Percentiles rank a stretch among this genome's conserved stretches.
Evolutionary conservation across 2,329 filamentous ascomycete species (phyloP).

Genomic region (Mycosphaerella arachidis): DNA sequence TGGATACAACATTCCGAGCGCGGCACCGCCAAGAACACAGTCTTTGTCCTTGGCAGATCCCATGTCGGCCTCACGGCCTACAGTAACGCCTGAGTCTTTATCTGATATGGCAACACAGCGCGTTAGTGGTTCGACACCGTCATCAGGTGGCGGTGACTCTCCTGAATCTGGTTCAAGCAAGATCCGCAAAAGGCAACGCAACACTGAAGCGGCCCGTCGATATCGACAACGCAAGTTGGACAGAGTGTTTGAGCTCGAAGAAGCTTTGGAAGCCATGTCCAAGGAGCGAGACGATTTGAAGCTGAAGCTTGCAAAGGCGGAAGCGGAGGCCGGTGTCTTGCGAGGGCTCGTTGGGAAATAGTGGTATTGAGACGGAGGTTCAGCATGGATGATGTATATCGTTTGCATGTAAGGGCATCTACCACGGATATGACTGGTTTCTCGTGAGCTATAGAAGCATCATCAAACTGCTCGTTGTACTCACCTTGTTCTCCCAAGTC

Average conservation of each 20-base stretch:
- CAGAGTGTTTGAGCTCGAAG: constrained; percentile 59
- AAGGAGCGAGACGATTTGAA: constrained; percentile 61
- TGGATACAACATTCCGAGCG: not conserved
- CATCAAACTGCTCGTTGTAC: not conserved
- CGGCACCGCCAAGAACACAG: not conserved
- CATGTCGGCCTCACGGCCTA: not conserved
- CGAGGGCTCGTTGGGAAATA: constrained; percentile 21
- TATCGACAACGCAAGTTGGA: constrained; percentile 69
- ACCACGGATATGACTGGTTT: constrained; percentile 29
- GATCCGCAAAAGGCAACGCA: constrained; percentile 56
- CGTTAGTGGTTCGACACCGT: not conserved
- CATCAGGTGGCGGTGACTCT: constrained; percentile 6
- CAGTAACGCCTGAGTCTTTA: not conserved
- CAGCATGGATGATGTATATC: not conserved
- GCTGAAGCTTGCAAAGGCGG: constrained; percentile 58
- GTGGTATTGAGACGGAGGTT: not conserved
- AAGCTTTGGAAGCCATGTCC: constrained; percentile 54
- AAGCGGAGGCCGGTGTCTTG: constrained; percentile 61
- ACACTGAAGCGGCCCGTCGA: constrained; percentile 66
- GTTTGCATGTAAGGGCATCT: not conserved
- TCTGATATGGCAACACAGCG: not conserved
- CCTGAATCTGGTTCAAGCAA: constrained; percentile 9
- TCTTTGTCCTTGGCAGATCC: not conserved
- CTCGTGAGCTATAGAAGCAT: not conserved
- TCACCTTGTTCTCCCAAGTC: constrained; percentile 52